phyloP scores from a whole-genome alignment of 2,329 filamentous ascomycete genomes.

The Neofusicoccum ribis region DNA sequence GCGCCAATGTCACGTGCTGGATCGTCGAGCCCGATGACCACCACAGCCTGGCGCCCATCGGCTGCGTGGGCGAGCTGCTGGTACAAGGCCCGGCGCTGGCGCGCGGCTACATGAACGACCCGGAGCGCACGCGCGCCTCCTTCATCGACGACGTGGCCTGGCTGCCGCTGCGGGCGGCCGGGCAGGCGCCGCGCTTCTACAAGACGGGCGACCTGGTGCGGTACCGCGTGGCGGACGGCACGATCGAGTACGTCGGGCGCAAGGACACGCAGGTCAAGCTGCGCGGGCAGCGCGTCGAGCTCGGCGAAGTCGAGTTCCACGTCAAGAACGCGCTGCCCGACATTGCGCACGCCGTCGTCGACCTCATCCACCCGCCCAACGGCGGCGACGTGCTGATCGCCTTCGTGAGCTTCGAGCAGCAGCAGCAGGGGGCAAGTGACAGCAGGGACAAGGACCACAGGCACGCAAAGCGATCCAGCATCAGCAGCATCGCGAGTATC shows the following conservation, averaged over 20 bases:
- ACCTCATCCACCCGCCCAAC: not conserved
- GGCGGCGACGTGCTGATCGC: not conserved
- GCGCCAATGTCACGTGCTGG: constrained; percentile 25
- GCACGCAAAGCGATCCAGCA: constrained; percentile 26
- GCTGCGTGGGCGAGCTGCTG: constrained; percentile 35
- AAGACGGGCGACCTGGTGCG: constrained; percentile 37
- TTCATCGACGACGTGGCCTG: constrained; percentile 33
- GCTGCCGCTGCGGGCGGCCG: constrained; percentile 3
- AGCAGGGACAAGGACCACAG: constrained; percentile 1
- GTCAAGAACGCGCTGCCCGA: constrained; percentile 25
- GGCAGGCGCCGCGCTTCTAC: constrained; percentile 27
- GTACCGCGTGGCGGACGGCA: constrained; percentile 34
- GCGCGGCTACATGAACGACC: constrained; percentile 35
- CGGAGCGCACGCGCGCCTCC: constrained; percentile 31
- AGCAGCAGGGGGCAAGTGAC: not conserved
- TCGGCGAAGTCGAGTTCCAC: constrained; percentile 49
- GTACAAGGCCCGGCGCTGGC: constrained; percentile 37
- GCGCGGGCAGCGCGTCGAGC: constrained; percentile 47
- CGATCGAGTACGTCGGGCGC: constrained; percentile 37
- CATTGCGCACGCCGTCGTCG: not conserved
- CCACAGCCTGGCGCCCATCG: constrained; percentile 34
- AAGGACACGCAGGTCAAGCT: constrained; percentile 41
- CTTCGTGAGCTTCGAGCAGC: constrained; percentile 23
- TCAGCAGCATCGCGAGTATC: not conserved
- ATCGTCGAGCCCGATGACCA: constrained; percentile 35